These are phyloP conservation scores for Penicillium pulvis DNA, from an alignment of 495 filamentous ascomycete genomes.

Conservation along the genomic window DNA sequence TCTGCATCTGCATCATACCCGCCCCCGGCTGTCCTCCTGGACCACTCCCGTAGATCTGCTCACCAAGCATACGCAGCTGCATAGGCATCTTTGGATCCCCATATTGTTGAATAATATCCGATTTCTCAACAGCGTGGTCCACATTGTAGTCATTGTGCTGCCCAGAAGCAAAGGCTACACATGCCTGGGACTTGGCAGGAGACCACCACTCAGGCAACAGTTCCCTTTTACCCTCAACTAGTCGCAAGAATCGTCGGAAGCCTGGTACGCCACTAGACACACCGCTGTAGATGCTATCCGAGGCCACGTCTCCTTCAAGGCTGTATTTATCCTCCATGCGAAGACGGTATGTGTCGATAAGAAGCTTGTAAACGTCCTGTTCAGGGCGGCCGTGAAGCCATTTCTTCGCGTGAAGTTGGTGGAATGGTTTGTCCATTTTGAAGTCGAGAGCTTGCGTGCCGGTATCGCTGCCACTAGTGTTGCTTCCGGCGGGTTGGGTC, in stretches of 20 bases:
- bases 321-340: conserved; percentile 20
- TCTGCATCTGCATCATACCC: no score
- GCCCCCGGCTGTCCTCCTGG: neutral
- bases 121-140: neutral
- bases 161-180: neutral
- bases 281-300: neutral
- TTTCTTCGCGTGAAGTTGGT: neutral
- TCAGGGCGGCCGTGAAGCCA: conserved; percentile 26
- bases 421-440: neutral
- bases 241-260: neutral
- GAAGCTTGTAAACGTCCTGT: conserved; percentile 44
- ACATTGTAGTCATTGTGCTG: no score
- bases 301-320: neutral
- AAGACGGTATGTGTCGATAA: conserved; percentile 51
- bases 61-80: conserved; percentile 4
- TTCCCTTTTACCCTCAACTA: neutral
- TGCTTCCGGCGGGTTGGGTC: neutral
- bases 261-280: neutral
- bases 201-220: conserved; percentile 4
- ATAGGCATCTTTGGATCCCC: conserved; percentile 18
- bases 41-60: conserved; percentile 2
- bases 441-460: neutral
- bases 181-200: neutral
- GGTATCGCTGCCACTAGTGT: neutral
- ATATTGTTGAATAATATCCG: neutral